Percentiles rank a stretch among this genome's conserved stretches.
phyloP scores from a whole-genome alignment of 2,329 filamentous ascomycete genomes.

The Huntiella bhutanensis region DNA sequence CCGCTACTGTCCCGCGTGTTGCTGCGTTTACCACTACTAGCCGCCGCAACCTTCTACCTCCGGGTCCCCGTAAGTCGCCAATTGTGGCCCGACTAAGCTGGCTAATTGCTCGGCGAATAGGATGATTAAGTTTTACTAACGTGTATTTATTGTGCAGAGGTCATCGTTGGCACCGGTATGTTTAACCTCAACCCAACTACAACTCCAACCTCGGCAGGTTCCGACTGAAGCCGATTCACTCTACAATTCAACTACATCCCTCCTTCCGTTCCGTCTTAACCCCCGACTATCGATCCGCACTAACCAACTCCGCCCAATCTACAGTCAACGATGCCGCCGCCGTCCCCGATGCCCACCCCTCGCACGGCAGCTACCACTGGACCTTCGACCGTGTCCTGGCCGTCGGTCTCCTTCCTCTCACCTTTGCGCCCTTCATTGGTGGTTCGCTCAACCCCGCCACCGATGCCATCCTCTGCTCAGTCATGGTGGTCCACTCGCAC shows the following conservation, averaged over 20 bases:
- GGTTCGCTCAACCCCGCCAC: constrained; percentile 77
- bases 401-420: constrained; percentile 66
- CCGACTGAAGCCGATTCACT: neutral
- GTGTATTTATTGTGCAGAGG: constrained; percentile 31
- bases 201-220: neutral
- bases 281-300: neutral
- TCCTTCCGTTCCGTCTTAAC: constrained; percentile 1
- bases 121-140: constrained; percentile 23
- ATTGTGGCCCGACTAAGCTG: constrained; percentile 37
- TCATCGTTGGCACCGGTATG: constrained; percentile 56
- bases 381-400: constrained; percentile 79
- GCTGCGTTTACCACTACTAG: constrained; percentile 77
- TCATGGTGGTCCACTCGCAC: constrained; percentile 81
- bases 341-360: constrained; percentile 50
- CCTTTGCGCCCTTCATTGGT: constrained; percentile 76
- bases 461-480: constrained; percentile 69
- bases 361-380: constrained; percentile 97
- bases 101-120: constrained; percentile 44
- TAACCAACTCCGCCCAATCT: neutral
- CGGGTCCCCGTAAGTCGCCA: constrained; percentile 56
- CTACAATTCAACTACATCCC: too few species aligned
- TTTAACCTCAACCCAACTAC: constrained; percentile 2
- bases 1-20: constrained; percentile 25
- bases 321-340: constrained; percentile 72
- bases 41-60: constrained; percentile 58